Percentiles rank a stretch among this genome's conserved stretches.
Conservation (phyloP, 2,329 filamentous ascomycete species). For the Verticillium alfalfae region DNA sequence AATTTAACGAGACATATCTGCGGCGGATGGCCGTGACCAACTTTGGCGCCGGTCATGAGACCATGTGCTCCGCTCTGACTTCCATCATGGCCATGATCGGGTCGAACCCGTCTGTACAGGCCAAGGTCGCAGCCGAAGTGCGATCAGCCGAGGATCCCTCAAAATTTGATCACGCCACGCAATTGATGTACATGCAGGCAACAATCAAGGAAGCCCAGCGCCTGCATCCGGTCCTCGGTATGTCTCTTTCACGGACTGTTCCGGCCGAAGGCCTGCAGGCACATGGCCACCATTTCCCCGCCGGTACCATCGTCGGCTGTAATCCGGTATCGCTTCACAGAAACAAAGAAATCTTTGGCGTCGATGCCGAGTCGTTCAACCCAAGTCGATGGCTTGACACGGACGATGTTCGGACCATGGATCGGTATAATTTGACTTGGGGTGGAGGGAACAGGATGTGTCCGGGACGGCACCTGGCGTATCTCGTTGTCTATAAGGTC, state of each 20-base stretch:
- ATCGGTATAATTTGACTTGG: slow-evolving; percentile 44
- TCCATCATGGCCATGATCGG: slow-evolving; percentile 42
- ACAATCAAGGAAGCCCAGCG: slow-evolving; percentile 46
- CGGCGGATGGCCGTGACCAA: slow-evolving; percentile 48
- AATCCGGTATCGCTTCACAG: slow-evolving; percentile 45
- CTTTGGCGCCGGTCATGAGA: slow-evolving; percentile 51
- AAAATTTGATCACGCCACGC: slow-evolving; percentile 16
- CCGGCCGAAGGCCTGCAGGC: slow-evolving; percentile 28
- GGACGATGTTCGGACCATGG: slow-evolving; percentile 29
- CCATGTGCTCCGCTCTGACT: slow-evolving; percentile 46
- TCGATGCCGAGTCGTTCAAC: slow-evolving; percentile 33
- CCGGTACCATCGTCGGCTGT: slow-evolving; percentile 44
- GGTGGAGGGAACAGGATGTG: slow-evolving; percentile 46
- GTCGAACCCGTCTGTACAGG: slow-evolving; percentile 25
- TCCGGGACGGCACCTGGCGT: slow-evolving; percentile 44
- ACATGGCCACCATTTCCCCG: slow-evolving; percentile 33
- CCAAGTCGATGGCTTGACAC: slow-evolving; percentile 42
- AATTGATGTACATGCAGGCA: slow-evolving; percentile 32
- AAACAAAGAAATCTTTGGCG: slow-evolving; percentile 42
- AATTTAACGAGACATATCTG: slow-evolving; percentile 41
- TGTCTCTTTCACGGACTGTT: slow-evolving; percentile 43
- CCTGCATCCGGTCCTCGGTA: slow-evolving; percentile 43
- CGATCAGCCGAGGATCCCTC: slow-evolving; percentile 7
- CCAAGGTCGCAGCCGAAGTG: slow-evolving; percentile 22
- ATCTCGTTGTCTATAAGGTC: slow-evolving; percentile 41